Base-by-base conservation (phyloP, 2,329 filamentous ascomycete species). In the Albophoma yamanashiensis region DNA sequence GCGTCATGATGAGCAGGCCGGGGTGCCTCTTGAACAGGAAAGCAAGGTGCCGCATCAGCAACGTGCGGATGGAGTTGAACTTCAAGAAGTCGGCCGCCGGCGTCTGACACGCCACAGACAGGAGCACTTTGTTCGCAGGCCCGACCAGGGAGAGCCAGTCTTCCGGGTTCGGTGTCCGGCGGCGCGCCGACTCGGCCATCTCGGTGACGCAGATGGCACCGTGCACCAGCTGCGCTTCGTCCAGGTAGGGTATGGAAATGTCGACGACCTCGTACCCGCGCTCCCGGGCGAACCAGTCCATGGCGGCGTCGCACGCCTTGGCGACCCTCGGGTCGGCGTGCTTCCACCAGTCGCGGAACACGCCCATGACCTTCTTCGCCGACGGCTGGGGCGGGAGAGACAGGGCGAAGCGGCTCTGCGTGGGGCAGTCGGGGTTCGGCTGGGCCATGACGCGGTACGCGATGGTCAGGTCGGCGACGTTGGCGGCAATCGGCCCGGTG, bases 371-470 rank as follows among this genome's bases (percentile, higher is more conserved):
- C 67, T 87, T 88, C 63, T 78, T 79, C 43, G 73, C 66, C 0
- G 73, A 69, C 0, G 76, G 73, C 7, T 67, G 66, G 0, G 76
- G 75, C 4, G 81, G 75, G 9, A 76, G 64, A 17, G 83, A 84
- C 4, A 84, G 78, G 0, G 82, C 81, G 71, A 95, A 94, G 17
- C 79, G 75, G 9, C 81, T 74, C 22, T 88, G 88, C 9, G 80
- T 73, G 0, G 80, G 76, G 69, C 88, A 81, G 2, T 79, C 73
- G 0, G 87, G 83, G 67, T 96, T 82, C 0, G 91, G 89, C 58
- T 85, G 81, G 2, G 89, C 82, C 82, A 95, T 91, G 66, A 89
- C 71, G 57, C 89, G 86, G 75, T 94, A 97, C n/a, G 89, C 88
- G 58, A 92, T 79, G 62, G 88, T 87, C 7, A 97, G 82, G 67